Base-by-base conservation (phyloP, 768 basidiomycete species). In the Leccinum ochraceum region DNA sequence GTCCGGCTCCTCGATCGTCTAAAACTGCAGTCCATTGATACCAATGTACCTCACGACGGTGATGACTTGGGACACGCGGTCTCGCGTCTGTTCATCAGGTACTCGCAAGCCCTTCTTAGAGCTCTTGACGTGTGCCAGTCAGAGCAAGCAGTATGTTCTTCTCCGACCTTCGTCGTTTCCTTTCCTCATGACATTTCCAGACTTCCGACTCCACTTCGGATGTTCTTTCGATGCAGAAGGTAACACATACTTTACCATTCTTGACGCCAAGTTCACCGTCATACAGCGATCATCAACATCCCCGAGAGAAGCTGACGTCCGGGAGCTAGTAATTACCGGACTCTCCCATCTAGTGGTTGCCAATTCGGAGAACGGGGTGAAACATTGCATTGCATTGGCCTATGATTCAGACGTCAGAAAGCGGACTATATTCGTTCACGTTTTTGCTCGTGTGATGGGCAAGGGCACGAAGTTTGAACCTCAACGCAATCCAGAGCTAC, bases 361-460 rank as follows among this genome's bases (percentile, higher is more conserved):
- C 13, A 96, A 96, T 69, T 87, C 90, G 16, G 92, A 95, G 68
- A 88, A 86, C 66, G 94, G 92, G 6, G 86, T 95, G 69, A 94
- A 94, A 71, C 92, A 95, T 71, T 94, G 90, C 67, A 83, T 95
- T 22, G 77, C 86, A 5, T 78, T 91, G 60, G 91, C 90, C 1
- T 94, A 92, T 66, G 88, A 92, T 66, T 71, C 78, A 22, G 89
- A 95, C 67, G 76, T 81, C 26, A 76, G 82, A 42, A 87, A 89
- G 66, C 84, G 92, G 14, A 80, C 83, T 10, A 92, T 94, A 26
- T 97, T 95, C 68, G 86, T 92, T 14, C 86, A 90, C 66, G 87
- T 94, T 7, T 92, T 95, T 70, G 86, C 90, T 42, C 82, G 88
- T 42, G 92, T 92, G 3, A 81, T 96, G 46, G 81, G 86, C 4